Percentiles rank a stretch among this genome's conserved stretches.
Evolutionary conservation across 768 basidiomycete genomes (phyloP).

Genomic region (Termitomyces sp.): DNA sequence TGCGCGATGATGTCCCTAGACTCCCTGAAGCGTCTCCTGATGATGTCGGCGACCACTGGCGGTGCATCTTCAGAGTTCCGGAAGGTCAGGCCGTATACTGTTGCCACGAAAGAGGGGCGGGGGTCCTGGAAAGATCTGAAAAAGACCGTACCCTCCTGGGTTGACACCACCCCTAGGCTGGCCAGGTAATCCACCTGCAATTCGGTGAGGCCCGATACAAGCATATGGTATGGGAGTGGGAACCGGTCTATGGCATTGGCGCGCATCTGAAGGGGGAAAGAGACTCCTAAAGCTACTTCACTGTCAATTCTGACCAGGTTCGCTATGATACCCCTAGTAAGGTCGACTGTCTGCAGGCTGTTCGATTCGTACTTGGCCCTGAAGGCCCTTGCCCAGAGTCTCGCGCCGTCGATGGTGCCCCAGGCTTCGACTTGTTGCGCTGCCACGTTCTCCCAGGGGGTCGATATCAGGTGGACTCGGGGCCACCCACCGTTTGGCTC

Average conservation of each 20-base stretch:
- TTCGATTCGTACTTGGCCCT: background rate
- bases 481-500: background rate
- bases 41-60: background rate
- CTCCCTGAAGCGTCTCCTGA: background rate
- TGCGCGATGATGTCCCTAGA: background rate
- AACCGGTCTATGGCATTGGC: background rate
- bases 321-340: background rate
- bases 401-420: background rate
- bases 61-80: background rate
- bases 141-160: background rate
- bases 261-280: background rate
- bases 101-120: background rate
- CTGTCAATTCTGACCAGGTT: background rate
- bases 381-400: background rate
- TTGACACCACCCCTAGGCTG: background rate
- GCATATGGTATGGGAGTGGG: background rate
- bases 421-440: background rate
- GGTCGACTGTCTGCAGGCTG: background rate
- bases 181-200: background rate
- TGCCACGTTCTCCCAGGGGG: background rate
- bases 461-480: background rate
- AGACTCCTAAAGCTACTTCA: background rate
- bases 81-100: background rate
- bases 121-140: background rate
- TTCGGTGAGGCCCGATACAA: background rate